Evolutionary conservation across 495 filamentous ascomycete genomes (phyloP), one percentile per base, ranked within the genome.

Genomic region (Penicilliopsis zonata): DNA sequence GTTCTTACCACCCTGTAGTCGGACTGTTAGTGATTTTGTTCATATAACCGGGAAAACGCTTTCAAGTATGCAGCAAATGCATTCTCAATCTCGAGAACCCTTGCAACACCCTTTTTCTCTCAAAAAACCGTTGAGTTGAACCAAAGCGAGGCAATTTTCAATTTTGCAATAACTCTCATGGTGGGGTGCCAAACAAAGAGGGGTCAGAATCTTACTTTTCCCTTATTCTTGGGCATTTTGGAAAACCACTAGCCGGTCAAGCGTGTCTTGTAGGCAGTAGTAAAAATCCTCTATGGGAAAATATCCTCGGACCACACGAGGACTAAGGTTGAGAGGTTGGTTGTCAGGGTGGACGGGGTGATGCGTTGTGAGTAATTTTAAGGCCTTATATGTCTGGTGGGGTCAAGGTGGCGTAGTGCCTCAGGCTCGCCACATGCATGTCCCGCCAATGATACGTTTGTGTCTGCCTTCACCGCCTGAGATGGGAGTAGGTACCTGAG

Each of bases 181-280:
- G 43, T 42, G 50, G 53, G 49, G 28, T 47, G 34, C 15, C 16
- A 18, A 48, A 42, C 46, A 47, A 44, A 43, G 36, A 41, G 38
- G 36, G 33, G 20, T 26, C 24, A 30, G 34, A 33, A 7, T 54
- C 78, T 49, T 76, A 92, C 86, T 62, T 93, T 94, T 80, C 86
- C 86, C 78, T 94, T 94, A 54, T 94, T 94, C 84, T 94, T 94
- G 53, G 86, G 86, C 86, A 94, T 94, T 41, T 59, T 74, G 70
- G 53, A 46, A 29, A 27, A 12, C 41, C 34, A 35, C 40, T 47
- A 45, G 32, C 33, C 37, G 40, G 31, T 23, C 21, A 23, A 23
- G 6, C 21, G 21, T 23, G 6, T 23, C 21, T 23, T 6, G 21
- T 23, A 23, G 6, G 21, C 21, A 23, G 21, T 23, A 23, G 21